Base-by-base conservation (phyloP, 177 flowering plant genomes). In the Vitis hybrid region DNA sequence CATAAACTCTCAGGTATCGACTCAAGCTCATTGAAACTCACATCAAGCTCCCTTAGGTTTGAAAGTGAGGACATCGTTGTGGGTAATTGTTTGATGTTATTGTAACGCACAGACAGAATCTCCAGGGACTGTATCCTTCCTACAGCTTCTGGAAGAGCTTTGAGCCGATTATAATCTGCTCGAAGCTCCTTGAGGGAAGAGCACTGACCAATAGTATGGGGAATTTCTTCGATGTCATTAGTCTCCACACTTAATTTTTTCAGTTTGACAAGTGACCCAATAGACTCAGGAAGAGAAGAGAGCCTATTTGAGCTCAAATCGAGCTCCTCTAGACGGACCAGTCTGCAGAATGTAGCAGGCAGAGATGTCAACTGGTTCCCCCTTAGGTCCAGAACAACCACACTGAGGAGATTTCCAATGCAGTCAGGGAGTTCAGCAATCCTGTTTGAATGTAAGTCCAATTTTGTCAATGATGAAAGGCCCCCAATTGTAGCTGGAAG, bases 21-120 rank as follows among this genome's bases (percentile, higher is more conserved):
- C 77, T 90, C 98, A 54, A 94, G 91, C 85, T 94, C 98, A 66
- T 93, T 93, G 81, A 92, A 92, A 78, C 96, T 92, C 15, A 87
- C 86, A 81, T 91, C 84, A 21, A 93, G 88, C 84, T 93, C 95
- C 76, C 67, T 88, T 80, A 93, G 78, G 26, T 72, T 87, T 23
- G 82, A 32, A 15, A 92, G 76, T 68, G 91, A 85, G 18, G 91
- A 81, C 97, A 92, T 87, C 14, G 98, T 91, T 14, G 97, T 91
- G 3, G 98, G 98, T 30, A 93, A 66, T 66, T 83, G 86, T 66
- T 81, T 88, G 63, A 93, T 86, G 71, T 90, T 90, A 78, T 93
- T 93, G 72, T 90, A 93, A 45, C 93, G 86, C 34, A 92, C 88
- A 13, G 85, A 73, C 18, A 93, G 78, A 65, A 91, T 70, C 86